phyloP scores from a whole-genome alignment of 208 protist species.

The Leishmania braziliensis region DNA sequence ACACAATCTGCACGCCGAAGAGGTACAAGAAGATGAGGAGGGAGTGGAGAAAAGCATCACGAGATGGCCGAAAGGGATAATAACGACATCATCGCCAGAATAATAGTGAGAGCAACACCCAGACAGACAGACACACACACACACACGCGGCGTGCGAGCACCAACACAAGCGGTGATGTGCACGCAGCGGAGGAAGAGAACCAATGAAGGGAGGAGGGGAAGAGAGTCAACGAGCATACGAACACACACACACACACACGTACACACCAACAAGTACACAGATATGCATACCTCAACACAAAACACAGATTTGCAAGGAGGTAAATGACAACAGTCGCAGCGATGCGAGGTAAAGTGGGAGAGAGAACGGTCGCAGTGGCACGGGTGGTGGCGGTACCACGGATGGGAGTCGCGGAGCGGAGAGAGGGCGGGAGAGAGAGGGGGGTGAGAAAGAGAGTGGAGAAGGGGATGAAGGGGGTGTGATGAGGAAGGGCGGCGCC shows the following conservation, averaged over 20 bases:
- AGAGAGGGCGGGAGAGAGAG: background rate
- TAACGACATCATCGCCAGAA: background rate
- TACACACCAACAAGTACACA: background rate
- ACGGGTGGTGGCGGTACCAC: background rate
- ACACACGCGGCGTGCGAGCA: background rate
- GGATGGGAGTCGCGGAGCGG: background rate
- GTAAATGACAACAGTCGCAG: background rate
- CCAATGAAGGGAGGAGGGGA: background rate
- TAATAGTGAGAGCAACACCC: background rate
- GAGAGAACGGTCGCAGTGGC: background rate
- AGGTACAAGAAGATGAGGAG: background rate
- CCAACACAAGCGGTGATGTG: background rate
- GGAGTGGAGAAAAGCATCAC: background rate
- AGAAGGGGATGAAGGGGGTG: background rate
- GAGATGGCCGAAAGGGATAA: background rate
- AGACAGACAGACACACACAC: background rate
- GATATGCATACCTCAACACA: background rate
- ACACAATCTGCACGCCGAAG: background rate
- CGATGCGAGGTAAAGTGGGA: background rate
- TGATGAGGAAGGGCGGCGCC: background rate
- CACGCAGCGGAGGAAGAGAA: background rate
- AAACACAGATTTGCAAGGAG: background rate
- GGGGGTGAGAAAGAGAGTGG: conserved; percentile 1
- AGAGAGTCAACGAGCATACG: too few species aligned
- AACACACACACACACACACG: background rate